Conservation (phyloP, 805 yeast species). For the Schwanniomyces sp. region DNA sequence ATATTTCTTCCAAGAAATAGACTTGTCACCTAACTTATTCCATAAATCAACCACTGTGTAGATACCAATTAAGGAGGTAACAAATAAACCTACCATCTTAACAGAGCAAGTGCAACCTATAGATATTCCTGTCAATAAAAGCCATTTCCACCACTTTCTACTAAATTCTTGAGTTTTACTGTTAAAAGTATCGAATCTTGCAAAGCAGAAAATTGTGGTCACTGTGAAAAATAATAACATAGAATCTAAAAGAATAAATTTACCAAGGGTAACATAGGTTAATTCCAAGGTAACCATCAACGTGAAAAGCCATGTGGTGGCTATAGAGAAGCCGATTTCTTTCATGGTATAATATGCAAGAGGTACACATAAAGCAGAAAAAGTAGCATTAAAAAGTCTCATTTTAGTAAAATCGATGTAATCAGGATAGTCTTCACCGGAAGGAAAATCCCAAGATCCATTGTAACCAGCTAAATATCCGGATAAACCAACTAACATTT, state of each 20-base stretch:
- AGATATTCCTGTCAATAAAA: conserved; percentile 75
- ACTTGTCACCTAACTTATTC: conserved; percentile 72
- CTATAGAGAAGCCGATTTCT: conserved; percentile 49
- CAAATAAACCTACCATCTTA: conserved; percentile 95
- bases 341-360: conserved; percentile 70
- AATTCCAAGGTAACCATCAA: conserved; percentile 66
- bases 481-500: conserved; percentile 74
- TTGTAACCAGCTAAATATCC: conserved; percentile 83
- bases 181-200: conserved; percentile 66
- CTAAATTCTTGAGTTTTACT: conserved; percentile 48
- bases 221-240: conserved; percentile 76
- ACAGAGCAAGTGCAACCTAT: conserved; percentile 92
- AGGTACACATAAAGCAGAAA: conserved; percentile 67
- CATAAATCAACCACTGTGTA: conserved; percentile 88
- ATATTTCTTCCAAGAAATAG: conserved; percentile 51
- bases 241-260: conserved; percentile 74
- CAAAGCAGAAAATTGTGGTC: conserved; percentile 72
- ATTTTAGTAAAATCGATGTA: conserved; percentile 59
- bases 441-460: conserved; percentile 71
- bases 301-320: conserved; percentile 60
- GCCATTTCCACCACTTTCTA: conserved; percentile 92
- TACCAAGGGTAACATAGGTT: conserved; percentile 67
- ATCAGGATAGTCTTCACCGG: conserved; percentile 65
- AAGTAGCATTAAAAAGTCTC: conserved; percentile 71
- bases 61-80: conserved; percentile 83